phyloP scores from a whole-genome alignment of 768 basidiomycete species.

The Suillus spraguei region DNA sequence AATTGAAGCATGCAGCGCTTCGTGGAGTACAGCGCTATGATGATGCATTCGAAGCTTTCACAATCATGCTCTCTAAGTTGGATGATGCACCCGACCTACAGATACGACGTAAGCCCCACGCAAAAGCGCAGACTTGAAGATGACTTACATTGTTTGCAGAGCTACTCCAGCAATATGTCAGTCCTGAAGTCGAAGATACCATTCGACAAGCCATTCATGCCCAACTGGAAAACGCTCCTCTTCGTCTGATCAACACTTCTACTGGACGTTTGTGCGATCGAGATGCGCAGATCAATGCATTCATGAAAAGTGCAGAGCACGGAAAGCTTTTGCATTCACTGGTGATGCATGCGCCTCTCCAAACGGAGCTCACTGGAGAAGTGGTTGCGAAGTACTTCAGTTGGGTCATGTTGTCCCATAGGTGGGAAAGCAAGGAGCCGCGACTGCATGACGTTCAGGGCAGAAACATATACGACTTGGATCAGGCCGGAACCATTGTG shows the following conservation, averaged over 20 bases:
- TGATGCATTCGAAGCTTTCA: background rate
- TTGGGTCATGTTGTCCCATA: no score
- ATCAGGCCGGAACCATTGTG: no score
- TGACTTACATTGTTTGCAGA: background rate
- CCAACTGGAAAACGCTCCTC: background rate
- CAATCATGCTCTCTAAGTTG: background rate
- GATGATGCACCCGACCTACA: background rate
- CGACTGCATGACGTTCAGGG: no score
- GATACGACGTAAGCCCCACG: background rate
- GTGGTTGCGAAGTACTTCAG: no score
- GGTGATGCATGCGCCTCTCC: no score
- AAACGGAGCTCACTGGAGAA: no score
- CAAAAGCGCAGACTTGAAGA: background rate
- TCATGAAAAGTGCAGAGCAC: background rate
- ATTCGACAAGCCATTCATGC: background rate
- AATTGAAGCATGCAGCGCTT: no score
- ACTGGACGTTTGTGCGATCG: background rate
- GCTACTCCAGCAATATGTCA: background rate
- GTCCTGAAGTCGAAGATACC: background rate
- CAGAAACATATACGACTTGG: no score
- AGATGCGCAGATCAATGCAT: background rate
- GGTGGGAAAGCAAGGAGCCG: no score
- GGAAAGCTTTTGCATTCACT: background rate
- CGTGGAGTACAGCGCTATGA: no score
- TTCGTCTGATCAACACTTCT: no score